A percentile compares a stretch with the other conserved stretches of the same genome.
These are phyloP conservation scores for Biscogniauxia mediterranea DNA, from an alignment of 2,329 filamentous ascomycete species.

Conservation along the genomic window DNA sequence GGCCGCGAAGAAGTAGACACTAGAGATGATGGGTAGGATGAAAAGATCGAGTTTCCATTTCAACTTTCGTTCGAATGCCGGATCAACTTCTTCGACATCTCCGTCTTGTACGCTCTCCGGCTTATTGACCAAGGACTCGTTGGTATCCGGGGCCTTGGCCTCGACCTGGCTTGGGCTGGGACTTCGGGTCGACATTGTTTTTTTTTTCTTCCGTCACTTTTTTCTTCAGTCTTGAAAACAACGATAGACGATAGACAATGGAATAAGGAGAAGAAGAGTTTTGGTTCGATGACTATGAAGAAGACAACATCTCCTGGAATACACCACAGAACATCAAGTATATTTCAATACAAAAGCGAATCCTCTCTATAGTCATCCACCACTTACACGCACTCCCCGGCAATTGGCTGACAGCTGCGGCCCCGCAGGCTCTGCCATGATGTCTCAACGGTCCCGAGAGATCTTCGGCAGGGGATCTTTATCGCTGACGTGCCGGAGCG, in stretches of 20 bases:
- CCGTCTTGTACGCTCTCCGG: constrained; percentile 6
- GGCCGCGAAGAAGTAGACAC: constrained; percentile 24
- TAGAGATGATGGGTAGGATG: constrained; percentile 23
- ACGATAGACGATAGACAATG: too few relatives aligned
- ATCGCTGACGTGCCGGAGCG: not conserved
- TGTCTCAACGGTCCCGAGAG: not conserved
- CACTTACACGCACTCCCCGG: not conserved
- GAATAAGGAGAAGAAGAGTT: too few relatives aligned
- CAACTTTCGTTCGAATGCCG: constrained; percentile 16
- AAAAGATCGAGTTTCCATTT: constrained; percentile 26
- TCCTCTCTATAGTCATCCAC: too few relatives aligned
- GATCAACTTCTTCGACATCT: constrained; percentile 11
- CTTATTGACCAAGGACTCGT: constrained; percentile 8
- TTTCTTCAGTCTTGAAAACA: too few relatives aligned
- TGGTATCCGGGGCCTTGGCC: constrained; percentile 9
- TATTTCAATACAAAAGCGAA: too few relatives aligned
- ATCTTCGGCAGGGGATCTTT: not conserved
- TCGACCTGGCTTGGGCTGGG: not conserved
- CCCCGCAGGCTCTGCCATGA: not conserved
- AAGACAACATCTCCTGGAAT: not conserved
- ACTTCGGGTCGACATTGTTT: not conserved
- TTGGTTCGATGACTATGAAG: too few relatives aligned
- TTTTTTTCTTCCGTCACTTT: not conserved
- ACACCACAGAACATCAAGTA: too few relatives aligned
- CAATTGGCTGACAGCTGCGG: not conserved